phyloP scores from a whole-genome alignment of 495 filamentous ascomycete species.

The Aspergillus egyptiacus region DNA sequence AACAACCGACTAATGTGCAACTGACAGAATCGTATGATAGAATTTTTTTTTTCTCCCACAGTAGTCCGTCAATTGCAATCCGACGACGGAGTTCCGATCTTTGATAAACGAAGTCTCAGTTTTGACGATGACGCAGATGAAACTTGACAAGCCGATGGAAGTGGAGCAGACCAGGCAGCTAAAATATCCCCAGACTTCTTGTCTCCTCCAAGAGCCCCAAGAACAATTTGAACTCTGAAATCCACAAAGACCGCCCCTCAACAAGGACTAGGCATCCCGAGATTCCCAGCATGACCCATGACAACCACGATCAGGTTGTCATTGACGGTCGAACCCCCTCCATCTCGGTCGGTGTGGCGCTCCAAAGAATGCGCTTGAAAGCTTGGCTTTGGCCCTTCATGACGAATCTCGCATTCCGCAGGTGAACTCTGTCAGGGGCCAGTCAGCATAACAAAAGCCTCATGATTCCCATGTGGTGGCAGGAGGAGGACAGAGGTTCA shows the following conservation, averaged over 20 bases:
- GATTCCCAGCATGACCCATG: not conserved
- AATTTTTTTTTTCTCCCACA: not conserved
- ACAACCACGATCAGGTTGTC: not conserved
- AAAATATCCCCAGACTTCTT: constrained; percentile 9
- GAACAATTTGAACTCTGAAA: not conserved
- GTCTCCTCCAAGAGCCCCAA: not conserved
- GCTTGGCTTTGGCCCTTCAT: constrained; percentile 2
- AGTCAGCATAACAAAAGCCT: not conserved
- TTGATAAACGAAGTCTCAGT: too few relatives aligned
- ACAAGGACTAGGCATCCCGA: too few relatives aligned
- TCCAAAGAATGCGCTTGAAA: constrained; percentile 5
- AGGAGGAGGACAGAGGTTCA: constrained; percentile 1
- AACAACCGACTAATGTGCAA: constrained; percentile 5
- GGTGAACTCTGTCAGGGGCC: not conserved
- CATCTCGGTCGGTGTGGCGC: not conserved
- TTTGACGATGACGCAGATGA: constrained; percentile 3
- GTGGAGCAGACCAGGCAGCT: constrained; percentile 8
- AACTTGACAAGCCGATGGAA: not conserved
- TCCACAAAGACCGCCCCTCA: not conserved
- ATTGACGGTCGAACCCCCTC: not conserved
- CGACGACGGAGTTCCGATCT: not conserved
- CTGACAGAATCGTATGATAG: constrained; percentile 8
- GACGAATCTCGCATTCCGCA: not conserved
- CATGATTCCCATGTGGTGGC: constrained; percentile 1
- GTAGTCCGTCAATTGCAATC: not conserved